Evolutionary conservation across 139 green algal species (phyloP), one percentile per base, ranked within the genome.

Genomic region (Closterium sp.): DNA sequence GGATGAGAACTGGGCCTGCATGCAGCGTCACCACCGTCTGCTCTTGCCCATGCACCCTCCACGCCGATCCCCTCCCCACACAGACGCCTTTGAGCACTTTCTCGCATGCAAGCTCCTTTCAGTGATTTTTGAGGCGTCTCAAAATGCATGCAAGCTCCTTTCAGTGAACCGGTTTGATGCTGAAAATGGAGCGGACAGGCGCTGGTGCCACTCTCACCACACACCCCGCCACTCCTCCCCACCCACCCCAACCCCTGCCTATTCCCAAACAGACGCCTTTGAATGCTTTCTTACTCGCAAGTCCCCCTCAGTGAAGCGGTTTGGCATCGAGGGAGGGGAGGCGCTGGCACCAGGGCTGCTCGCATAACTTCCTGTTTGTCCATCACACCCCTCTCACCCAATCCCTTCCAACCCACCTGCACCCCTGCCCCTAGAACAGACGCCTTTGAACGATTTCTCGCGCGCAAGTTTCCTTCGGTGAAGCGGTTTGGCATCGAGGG

Each of bases 261-360:
- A 5, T 62, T 7, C 42, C 42, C 5, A 62, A 62, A 22, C 87
- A 94, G 88, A 94, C 70, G 2, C 85, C 31, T 99, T 99, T 91
- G 98, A 99, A 96, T 97, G 94, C 29, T 99, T 99, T 95, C 94
- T 99, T 88, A 97, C 97, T 32, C 98, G 97, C 94, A 99, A 99
- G 96, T 96, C 94, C 88, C 94, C 92, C 32, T 88, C 93, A 2
- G 91, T 94, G 1, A 96, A 96, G 91, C 86, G 95, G 0, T 96
- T 96, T 88, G 95, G 95, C 42, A 93, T 96, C 29, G 94, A 96
- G 90, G 98, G 98, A 70, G 97, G 96, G 62, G 98, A 99, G 96
- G 97, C 96, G 24, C 96, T 99, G 22, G 97, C 99, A 88, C 97
- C 98, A 0, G 98, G 97, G 34, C 98, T 99, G 38, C 85, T 32